Evolutionary conservation across 2,329 filamentous ascomycete species (phyloP).

Genomic region (Fusarium liriodendri): DNA sequence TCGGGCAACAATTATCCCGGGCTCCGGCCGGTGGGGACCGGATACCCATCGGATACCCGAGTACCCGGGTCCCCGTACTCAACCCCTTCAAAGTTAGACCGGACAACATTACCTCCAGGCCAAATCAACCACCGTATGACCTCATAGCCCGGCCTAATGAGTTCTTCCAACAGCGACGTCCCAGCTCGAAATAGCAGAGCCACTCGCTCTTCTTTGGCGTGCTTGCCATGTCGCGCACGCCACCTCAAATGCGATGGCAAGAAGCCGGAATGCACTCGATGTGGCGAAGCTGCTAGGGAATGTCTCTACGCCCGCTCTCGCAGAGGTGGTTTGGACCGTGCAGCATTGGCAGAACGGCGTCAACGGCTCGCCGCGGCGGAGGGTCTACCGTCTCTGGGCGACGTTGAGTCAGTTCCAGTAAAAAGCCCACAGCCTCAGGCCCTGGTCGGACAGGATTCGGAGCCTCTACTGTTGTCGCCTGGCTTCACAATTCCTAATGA

Average conservation of each 20-base stretch:
- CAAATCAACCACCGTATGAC: background rate
- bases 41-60: constrained; percentile 14
- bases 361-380: constrained; percentile 39
- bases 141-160: background rate
- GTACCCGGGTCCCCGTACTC: constrained; percentile 7
- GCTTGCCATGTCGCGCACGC: constrained; percentile 61
- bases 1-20: background rate
- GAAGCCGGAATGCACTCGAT: constrained; percentile 59
- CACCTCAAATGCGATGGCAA: constrained; percentile 66
- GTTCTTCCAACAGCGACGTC: background rate
- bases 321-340: constrained; percentile 55
- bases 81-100: background rate
- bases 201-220: constrained; percentile 53
- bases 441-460: background rate
- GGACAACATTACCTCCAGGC: background rate
- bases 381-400: background rate
- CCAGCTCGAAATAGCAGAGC: background rate
- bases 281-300: constrained; percentile 54
- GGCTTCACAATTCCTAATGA: background rate
- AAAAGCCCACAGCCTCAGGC: background rate
- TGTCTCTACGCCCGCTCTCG: constrained; percentile 65
- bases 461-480: background rate
- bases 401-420: background rate
- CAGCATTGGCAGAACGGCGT: constrained; percentile 42
- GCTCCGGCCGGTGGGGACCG: background rate